These are phyloP conservation scores for Marasmius oreades DNA, from an alignment of 1,284 basidiomycete species.

Conservation along the genomic window DNA sequence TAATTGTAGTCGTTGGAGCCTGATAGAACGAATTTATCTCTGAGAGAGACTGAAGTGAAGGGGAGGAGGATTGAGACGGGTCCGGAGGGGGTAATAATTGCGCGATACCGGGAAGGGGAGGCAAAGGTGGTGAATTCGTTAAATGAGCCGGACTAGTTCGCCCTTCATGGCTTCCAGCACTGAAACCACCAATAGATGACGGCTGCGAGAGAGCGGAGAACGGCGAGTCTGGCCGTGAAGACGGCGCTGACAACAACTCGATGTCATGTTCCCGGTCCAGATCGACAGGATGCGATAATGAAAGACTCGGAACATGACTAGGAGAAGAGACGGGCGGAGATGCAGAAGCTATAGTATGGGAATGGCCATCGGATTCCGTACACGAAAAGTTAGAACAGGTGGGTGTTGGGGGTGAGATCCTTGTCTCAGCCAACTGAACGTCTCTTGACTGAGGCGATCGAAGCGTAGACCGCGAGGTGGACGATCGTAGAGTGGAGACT, in stretches of 20 bases:
- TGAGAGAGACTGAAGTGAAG: conserved; percentile 10
- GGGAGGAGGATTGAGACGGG: conserved; percentile 11
- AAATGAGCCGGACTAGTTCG: not conserved
- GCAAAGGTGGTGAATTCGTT: not conserved
- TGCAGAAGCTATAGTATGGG: conserved; percentile 15
- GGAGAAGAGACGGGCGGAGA: conserved; percentile 11
- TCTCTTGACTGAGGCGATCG: conserved; percentile 11
- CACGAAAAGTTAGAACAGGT: not conserved
- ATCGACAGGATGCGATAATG: conserved; percentile 37
- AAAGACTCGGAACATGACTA: conserved; percentile 32
- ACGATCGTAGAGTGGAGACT: conserved; percentile 17
- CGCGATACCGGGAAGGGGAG: not conserved
- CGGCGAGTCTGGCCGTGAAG: conserved; percentile 37
- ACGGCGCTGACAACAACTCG: conserved; percentile 39
- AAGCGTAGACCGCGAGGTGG: conserved; percentile 18
- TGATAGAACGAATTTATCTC: conserved; percentile 1
- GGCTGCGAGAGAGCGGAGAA: conserved; percentile 20
- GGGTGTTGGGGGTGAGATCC: not conserved
- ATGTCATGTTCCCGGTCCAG: conserved; percentile 38
- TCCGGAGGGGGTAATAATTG: not conserved
- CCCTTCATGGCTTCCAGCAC: not conserved
- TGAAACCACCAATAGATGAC: not conserved
- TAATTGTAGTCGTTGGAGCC: not conserved
- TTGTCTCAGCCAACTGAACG: not conserved
- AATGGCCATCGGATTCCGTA: conserved; percentile 6